These are phyloP conservation scores for Globisporangium recalcitrans DNA, from an alignment of 352 stramenopile genomes.

Conservation along the genomic window DNA sequence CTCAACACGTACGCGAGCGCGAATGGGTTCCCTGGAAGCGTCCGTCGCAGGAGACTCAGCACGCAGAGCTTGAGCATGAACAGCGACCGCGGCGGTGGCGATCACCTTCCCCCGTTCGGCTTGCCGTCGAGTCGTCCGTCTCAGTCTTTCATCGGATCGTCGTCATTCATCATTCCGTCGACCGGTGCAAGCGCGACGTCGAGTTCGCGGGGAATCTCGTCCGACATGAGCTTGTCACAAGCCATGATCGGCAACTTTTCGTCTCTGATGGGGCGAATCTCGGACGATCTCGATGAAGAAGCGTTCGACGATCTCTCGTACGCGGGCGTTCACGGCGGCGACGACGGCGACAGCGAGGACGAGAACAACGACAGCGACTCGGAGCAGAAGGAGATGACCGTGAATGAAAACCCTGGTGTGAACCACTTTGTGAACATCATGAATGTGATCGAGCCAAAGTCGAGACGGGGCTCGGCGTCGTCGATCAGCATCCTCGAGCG, in stretches of 20 bases:
- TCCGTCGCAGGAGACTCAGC: slow-evolving; percentile 20
- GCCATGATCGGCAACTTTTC: slow-evolving; percentile 78
- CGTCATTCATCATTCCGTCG: slow-evolving; percentile 9
- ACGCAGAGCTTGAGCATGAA: slow-evolving; percentile 24
- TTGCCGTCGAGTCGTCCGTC: slow-evolving; percentile 30
- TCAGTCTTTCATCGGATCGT: slow-evolving; percentile 36
- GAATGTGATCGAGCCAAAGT: slow-evolving; percentile 4
- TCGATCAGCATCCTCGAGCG: slow-evolving; percentile 26
- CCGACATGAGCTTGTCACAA: slow-evolving; percentile 64
- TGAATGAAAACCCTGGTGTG: neutral
- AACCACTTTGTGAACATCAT: slow-evolving; percentile 17
- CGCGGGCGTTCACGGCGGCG: slow-evolving; percentile 13
- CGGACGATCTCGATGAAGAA: slow-evolving; percentile 50
- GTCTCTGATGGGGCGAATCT: slow-evolving; percentile 49
- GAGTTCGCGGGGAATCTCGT: slow-evolving; percentile 31
- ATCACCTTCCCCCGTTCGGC: slow-evolving; percentile 26
- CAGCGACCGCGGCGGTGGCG: slow-evolving; percentile 24
- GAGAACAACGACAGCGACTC: slow-evolving; percentile 20
- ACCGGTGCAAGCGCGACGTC: slow-evolving; percentile 3
- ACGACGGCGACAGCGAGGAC: slow-evolving; percentile 19
- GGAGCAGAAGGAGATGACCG: slow-evolving; percentile 5
- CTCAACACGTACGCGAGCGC: slow-evolving; percentile 5
- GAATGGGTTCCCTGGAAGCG: slow-evolving; percentile 12
- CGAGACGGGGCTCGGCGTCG: slow-evolving; percentile 8
- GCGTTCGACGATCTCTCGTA: slow-evolving; percentile 27